phyloP scores from a whole-genome alignment of 768 basidiomycete species.

The Russula sp. region DNA sequence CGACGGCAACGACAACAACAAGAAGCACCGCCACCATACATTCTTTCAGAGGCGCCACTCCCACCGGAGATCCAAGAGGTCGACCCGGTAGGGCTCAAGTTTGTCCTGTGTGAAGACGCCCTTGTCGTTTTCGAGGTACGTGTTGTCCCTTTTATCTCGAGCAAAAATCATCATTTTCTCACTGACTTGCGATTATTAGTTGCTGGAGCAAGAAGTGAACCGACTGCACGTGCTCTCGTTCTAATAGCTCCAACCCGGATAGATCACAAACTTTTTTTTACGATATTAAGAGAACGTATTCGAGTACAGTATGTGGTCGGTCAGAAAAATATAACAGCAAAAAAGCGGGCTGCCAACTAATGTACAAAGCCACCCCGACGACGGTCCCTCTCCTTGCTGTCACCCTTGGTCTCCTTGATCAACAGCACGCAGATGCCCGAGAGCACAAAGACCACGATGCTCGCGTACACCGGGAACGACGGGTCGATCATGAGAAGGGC shows the following conservation, averaged over 20 bases:
- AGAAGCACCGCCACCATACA: neutral
- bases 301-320: too few species aligned
- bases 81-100: neutral
- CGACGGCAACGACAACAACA: too few species aligned
- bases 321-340: too few species aligned
- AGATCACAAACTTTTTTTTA: neutral
- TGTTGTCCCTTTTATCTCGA: too few species aligned
- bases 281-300: neutral
- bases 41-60: neutral
- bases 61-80: slow-evolving; percentile 1
- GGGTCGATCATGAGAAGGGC: slow-evolving; percentile 56
- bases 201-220: neutral
- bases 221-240: neutral
- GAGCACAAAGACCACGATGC: slow-evolving; percentile 55
- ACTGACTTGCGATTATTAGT: neutral
- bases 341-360: too few species aligned
- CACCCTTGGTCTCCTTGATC: slow-evolving; percentile 45
- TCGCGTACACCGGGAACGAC: slow-evolving; percentile 70
- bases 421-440: slow-evolving; percentile 58
- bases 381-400: slow-evolving; percentile 25
- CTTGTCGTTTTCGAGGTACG: slow-evolving; percentile 1
- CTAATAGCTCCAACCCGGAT: neutral
- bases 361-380: slow-evolving; percentile 11
- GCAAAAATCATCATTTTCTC: neutral
- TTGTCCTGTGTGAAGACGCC: neutral